Base-by-base conservation (phyloP, 768 basidiomycete species). In the Russula abietina region DNA sequence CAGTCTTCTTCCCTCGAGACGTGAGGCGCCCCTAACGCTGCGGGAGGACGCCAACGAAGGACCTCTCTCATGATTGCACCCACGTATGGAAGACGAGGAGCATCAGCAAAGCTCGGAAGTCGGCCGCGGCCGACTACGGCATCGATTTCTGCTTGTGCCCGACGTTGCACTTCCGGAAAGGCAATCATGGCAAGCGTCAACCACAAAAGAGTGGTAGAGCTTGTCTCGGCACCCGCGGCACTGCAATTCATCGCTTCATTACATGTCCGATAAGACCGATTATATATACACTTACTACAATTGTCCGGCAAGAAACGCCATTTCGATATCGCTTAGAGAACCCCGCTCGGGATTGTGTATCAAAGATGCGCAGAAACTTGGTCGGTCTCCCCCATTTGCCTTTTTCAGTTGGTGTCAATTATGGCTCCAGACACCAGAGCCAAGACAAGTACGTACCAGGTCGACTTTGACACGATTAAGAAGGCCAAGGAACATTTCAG, bases 1-100 rank as follows among this genome's bases (percentile, higher is more conserved):
- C 49, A 64, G 50, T 74, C 74, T 32, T 74, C 74, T 55, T 64
- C 54, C 63, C 61, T 55, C 58, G 58, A 7, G 28, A 36, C 45
- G 22, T 55, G 62, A 22, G 60, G 59, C 8, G 58, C 2, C 0
- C 43, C 39, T 8, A 62, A 54, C 8, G 57, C 17, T 2, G 60
- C 1, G 12, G 26, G 12, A 9, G 54, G 55, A 6, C 57, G 50
- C 52, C 62, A 64, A 19, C 65, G 62, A 11, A 60, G 46, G 9
- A 43, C 12, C 16, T 70, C 69, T 51, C 33, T 61, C 17, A 68
- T 57, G 22, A 65, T 30, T 10, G 68, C 69, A 16, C 33, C 10
- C 32, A 70, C 22, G 43, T 67, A 69, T 7, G 69, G 68, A n/a
- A 70, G 66, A n/a, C 14, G n/a, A 6, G 45, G 41, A 4, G 52